phyloP scores from a whole-genome alignment of 2,329 filamentous ascomycete genomes.

The Pseudogymnoascus sp. region DNA sequence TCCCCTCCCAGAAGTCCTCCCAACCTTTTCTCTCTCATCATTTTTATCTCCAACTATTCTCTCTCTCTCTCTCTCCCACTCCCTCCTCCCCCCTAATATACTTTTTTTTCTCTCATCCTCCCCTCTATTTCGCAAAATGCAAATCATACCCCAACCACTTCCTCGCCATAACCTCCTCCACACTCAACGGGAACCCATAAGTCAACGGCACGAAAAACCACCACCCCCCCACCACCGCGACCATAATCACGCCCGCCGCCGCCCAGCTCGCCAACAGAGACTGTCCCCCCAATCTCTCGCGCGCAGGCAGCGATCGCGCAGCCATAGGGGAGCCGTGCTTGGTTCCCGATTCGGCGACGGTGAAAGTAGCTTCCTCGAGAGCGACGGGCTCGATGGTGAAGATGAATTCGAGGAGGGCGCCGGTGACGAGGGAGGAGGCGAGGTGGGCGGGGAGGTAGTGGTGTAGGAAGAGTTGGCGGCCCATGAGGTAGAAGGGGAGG shows the following conservation, averaged over 20 bases:
- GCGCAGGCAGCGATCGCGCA: conserved; percentile 60
- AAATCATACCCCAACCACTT: conserved; percentile 98
- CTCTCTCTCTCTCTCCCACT: background rate
- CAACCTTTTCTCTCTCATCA: background rate
- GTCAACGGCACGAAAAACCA: conserved; percentile 92
- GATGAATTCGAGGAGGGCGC: conserved; percentile 88
- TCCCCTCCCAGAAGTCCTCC: background rate
- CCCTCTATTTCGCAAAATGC: conserved; percentile 83
- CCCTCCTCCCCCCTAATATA: background rate
- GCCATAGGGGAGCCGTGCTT: conserved; percentile 36
- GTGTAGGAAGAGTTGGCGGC: conserved; percentile 93
- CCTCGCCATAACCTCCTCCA: conserved; percentile 69
- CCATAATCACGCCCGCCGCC: conserved; percentile 62
- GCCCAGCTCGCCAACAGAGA: conserved; percentile 74
- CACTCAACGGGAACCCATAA: conserved; percentile 81
- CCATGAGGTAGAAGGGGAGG: conserved; percentile 96
- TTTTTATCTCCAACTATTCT: background rate
- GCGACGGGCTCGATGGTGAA: conserved; percentile 78
- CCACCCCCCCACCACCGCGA: conserved; percentile 66
- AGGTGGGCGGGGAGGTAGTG: conserved; percentile 95
- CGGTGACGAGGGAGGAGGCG: conserved; percentile 81
- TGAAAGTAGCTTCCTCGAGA: conserved; percentile 42
- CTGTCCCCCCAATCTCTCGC: conserved; percentile 72
- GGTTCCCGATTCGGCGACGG: conserved; percentile 38
- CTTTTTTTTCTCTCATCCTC: background rate